Evolutionary conservation across 2,329 filamentous ascomycete genomes (phyloP).

Genomic region (Trichocomaceae sp.): DNA sequence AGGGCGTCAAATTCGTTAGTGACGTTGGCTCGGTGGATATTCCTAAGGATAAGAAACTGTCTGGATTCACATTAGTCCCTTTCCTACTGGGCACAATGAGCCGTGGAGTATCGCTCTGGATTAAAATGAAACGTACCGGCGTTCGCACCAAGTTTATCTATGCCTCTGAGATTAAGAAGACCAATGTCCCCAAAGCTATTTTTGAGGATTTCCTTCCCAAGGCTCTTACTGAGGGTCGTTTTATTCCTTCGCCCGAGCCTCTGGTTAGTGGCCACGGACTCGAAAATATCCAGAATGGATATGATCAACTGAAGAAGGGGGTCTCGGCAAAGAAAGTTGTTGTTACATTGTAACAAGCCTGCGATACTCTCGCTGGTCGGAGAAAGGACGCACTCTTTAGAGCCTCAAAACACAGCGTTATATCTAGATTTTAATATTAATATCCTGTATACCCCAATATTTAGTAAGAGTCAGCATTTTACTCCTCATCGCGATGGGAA

Average conservation of each 20-base stretch:
- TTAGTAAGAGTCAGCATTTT: background rate
- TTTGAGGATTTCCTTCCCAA: slow-evolving; percentile 30
- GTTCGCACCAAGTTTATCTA: no score
- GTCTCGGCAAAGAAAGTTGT: slow-evolving; percentile 42
- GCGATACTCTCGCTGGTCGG: no score
- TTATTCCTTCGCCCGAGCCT: slow-evolving; percentile 35
- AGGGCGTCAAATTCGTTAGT: slow-evolving; percentile 8
- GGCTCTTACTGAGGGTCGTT: slow-evolving; percentile 34
- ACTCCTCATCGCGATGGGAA: background rate
- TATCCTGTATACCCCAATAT: slow-evolving; percentile 3
- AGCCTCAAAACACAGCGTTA: background rate
- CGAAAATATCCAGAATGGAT: slow-evolving; percentile 36
- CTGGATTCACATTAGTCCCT: background rate
- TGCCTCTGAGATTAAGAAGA: slow-evolving; percentile 10
- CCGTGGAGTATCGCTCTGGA: slow-evolving; percentile 1
- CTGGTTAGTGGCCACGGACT: slow-evolving; percentile 39
- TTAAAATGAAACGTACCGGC: slow-evolving; percentile 5
- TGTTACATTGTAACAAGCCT: slow-evolving; percentile 16
- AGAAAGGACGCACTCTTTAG: background rate
- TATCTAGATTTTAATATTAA: slow-evolving; percentile 1
- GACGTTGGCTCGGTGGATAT: slow-evolving; percentile 5
- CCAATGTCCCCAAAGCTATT: slow-evolving; percentile 16
- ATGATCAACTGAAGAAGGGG: slow-evolving; percentile 34
- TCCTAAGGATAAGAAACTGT: slow-evolving; percentile 2
- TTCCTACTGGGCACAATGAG: slow-evolving; percentile 1